A percentile compares a stretch with the other conserved stretches of the same genome.
These are phyloP conservation scores for Stephania cephalantha DNA, from an alignment of 164 flowering plant species.

Conservation along the genomic window DNA sequence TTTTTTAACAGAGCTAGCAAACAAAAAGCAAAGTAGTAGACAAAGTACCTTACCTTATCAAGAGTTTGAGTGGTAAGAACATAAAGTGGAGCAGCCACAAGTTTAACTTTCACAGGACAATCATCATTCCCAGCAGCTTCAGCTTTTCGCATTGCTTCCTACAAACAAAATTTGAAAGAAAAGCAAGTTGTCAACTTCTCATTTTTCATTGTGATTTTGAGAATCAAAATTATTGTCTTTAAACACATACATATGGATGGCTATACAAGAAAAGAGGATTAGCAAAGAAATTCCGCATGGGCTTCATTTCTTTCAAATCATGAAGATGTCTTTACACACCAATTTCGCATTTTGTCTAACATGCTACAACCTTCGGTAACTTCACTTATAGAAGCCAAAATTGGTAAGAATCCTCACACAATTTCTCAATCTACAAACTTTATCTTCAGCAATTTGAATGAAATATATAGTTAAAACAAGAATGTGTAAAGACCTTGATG, in stretches of 20 bases:
- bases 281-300: too few species aligned
- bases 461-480: background rate
- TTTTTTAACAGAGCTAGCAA: background rate
- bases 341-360: too few species aligned
- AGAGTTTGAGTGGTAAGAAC: slow-evolving; percentile 94
- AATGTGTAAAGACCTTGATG: slow-evolving; percentile 58
- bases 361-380: too few species aligned
- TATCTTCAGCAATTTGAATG: background rate
- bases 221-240: too few species aligned
- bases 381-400: too few species aligned
- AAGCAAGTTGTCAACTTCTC: background rate
- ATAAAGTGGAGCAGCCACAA: slow-evolving; percentile 92
- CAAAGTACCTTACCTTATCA: slow-evolving; percentile 59
- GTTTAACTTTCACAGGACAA: slow-evolving; percentile 92
- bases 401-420: too few species aligned
- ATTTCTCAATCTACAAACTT: too few species aligned
- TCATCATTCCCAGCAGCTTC: slow-evolving; percentile 89
- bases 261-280: too few species aligned
- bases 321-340: too few species aligned
- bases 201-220: too few species aligned
- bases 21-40: background rate
- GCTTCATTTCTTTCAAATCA: too few species aligned
- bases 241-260: too few species aligned
- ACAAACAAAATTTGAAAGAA: slow-evolving; percentile 4
- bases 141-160: slow-evolving; percentile 97